Base-by-base conservation (phyloP, 495 filamentous ascomycete genomes). In the Xylaria castorea region DNA sequence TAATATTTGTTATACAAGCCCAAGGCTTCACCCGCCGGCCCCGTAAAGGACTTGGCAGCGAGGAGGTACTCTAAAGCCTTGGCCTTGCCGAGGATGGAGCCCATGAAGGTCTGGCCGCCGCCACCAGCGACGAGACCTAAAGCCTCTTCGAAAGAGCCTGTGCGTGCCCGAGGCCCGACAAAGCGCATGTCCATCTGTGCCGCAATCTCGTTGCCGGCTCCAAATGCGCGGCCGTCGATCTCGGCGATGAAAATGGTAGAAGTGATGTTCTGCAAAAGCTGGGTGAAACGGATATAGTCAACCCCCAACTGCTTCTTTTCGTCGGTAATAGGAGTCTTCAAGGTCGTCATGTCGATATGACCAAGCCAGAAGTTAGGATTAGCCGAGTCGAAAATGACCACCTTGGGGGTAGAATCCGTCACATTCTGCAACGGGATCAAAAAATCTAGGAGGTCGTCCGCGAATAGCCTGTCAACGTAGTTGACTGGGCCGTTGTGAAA, bases 111-210 rank as follows among this genome's bases (percentile, higher is more conserved):
- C 60, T 40, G 32, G 4, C 60, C 60, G 20, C 60, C 60, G n/a
- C 60, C 60, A 4, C 60, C 60, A 20, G 60, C 18, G 18, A 63
- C 12, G 5, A 63, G 18, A 4, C 60, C 60, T 1, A 63, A 36
- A 5, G 18, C 60, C 14, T 63, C 61, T 60, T 80, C 78, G 46
- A 73, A 64, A 3, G 55, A 70, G 20, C 75, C 68, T n/a, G 73
- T 40, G 25, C 42, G 51, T 0, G 78, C 75, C 6, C 58, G 55
- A 0, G 78, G 78, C 8, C 78, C 78, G 9, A 73, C 78, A 58
- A 78, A 80, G 16, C 75, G 72, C 76, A 80, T 78, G 51, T 80
- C 78, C 74, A 76, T 76, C 36, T 78, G 70, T 20, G 71, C 22
- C 6, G 53, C 38, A 53, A 76, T 32, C 66, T 80, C 78, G 40